Evolutionary conservation across 2,329 filamentous ascomycete species (phyloP), one percentile per base, ranked within the genome.

Genomic region (Aspergillus sp.): DNA sequence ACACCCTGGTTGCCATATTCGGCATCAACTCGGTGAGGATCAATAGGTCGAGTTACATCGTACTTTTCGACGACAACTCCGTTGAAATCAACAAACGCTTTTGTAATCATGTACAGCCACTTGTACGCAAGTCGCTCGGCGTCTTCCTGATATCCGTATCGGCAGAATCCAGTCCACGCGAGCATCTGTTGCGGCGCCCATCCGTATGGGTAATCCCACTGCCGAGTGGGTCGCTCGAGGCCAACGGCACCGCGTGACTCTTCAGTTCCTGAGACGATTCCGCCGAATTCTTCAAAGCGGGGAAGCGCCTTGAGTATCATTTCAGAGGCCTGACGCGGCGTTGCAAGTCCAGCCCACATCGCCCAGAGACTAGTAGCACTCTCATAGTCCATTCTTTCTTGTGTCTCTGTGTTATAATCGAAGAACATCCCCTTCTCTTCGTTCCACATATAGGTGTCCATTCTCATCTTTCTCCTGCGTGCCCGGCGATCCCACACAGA

Each of bases 151-250:
- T 96, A 98, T 55, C 93, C 92, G 71, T 98, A 99, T 17, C 93
- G 88, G 68, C 92, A 84, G 58, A 99, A 80, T 3, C 93, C 95
- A 1, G 91, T 93, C 95, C 95, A 99, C 1, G 95, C 93, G 43
- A 99, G 85, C 79, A 99, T 98, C 79, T 99, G 95, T 80, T 99
- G 95, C 33, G 95, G 95, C 55, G 95, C 95, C 95, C 95, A 99
- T 59, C 95, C 95, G 71, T 95, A 98, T 0, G 95, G 95, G 73
- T 92, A 98, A 73, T 99, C 95, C 95, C 95, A 99, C 73, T 99
- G 95, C 66, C 95, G 87, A 74, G 97, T 98, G 7, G 95, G 95
- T 48, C 93, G 85, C 66, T 93, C 86, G 40, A 97, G 76, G 12
- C 90, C 87, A 60, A 96, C 81, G 33, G 82, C 79, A 41, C 95